phyloP scores from a whole-genome alignment of 352 stramenopile species.

The Pythium grandisporangium region DNA sequence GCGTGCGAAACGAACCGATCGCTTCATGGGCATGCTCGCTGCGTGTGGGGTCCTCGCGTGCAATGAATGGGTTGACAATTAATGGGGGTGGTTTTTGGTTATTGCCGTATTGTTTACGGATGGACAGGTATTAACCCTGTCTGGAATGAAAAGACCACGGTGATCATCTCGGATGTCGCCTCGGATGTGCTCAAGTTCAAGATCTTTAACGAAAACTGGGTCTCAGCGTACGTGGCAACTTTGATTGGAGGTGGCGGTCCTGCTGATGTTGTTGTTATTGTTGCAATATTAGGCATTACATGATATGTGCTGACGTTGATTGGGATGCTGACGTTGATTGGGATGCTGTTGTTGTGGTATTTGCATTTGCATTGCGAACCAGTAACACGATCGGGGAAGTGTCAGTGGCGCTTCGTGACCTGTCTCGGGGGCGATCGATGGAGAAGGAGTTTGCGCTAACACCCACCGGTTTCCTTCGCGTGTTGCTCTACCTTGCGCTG shows the following conservation, averaged over 20 bases:
- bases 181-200: constrained; percentile 61
- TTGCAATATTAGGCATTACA: too few species aligned
- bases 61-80: constrained; percentile 66
- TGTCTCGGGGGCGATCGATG: constrained; percentile 66
- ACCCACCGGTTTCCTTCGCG: constrained; percentile 56
- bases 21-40: too few species aligned
- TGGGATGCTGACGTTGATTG: too few species aligned
- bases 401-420: constrained; percentile 52
- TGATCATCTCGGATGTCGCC: constrained; percentile 58
- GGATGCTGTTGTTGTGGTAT: background rate
- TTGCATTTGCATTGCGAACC: too few species aligned
- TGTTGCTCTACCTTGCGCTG: constrained; percentile 62
- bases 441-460: constrained; percentile 73
- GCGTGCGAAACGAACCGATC: too few species aligned
- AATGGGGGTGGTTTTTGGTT: constrained; percentile 43
- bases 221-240: too few species aligned
- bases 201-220: constrained; percentile 74
- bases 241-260: constrained; percentile 3
- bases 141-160: constrained; percentile 71
- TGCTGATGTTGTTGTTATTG: too few species aligned
- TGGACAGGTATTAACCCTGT: constrained; percentile 38
- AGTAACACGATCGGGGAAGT: constrained; percentile 68
- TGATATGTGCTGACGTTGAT: too few species aligned
- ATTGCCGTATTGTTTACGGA: background rate
- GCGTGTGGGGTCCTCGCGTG: constrained; percentile 29